Evolutionary conservation across 768 basidiomycete genomes (phyloP).

Genomic region (Lactarius psammicola): DNA sequence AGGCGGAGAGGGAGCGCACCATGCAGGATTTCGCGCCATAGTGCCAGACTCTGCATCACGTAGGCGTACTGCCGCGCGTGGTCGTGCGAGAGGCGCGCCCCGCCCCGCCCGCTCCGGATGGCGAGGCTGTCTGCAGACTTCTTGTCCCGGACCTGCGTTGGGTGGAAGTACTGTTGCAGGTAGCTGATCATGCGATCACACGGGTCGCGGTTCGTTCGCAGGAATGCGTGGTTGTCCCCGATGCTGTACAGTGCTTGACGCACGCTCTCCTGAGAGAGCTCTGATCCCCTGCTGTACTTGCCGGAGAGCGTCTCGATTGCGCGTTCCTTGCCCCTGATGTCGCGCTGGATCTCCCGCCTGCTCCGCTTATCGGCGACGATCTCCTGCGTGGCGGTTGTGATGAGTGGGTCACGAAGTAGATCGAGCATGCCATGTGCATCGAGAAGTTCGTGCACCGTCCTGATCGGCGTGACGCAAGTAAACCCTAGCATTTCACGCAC

Average conservation of each 20-base stretch:
- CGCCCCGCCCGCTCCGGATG: constrained; percentile 77
- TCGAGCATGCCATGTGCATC: constrained; percentile 63
- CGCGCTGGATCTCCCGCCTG: constrained; percentile 76
- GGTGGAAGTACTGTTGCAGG: constrained; percentile 74
- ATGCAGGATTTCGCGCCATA: constrained; percentile 85
- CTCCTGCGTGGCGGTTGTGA: constrained; percentile 77
- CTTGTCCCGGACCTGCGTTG: constrained; percentile 61
- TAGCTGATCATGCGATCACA: constrained; percentile 82
- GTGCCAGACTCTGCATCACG: constrained; percentile 80
- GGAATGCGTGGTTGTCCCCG: constrained; percentile 87
- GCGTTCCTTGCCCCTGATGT: constrained; percentile 81
- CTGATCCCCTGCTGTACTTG: constrained; percentile 53
- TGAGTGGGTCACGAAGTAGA: constrained; percentile 72
- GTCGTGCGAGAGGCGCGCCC: constrained; percentile 80
- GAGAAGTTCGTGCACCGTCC: constrained; percentile 66
- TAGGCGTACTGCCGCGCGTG: constrained; percentile 84
- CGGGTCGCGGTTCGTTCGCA: constrained; percentile 82
- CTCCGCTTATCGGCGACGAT: constrained; percentile 70
- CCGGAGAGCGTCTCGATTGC: constrained; percentile 74
- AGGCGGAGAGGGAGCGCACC: constrained; percentile 43
- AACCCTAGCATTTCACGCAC: constrained; percentile 79
- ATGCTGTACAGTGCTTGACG: constrained; percentile 84
- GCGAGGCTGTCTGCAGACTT: constrained; percentile 59
- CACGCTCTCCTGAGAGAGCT: constrained; percentile 61
- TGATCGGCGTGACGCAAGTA: constrained; percentile 74